These are phyloP conservation scores for Musa balbisiana DNA, from an alignment of 202 grass and related monocot genomes.

Conservation along the genomic window DNA sequence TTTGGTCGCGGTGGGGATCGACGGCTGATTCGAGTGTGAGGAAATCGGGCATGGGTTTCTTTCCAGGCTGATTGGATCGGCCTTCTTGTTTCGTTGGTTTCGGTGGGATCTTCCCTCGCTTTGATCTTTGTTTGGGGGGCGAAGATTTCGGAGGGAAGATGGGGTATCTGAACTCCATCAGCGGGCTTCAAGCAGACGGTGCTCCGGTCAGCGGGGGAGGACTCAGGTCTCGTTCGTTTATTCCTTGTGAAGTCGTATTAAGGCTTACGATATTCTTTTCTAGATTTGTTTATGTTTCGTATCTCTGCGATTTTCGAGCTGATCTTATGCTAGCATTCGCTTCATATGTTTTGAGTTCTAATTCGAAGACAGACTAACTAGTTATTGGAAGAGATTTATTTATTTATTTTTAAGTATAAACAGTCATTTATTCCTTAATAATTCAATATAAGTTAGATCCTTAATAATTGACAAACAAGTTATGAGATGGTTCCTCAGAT, in stretches of 20 bases:
- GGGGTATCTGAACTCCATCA: constrained; percentile 37
- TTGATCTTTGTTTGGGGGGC: neutral
- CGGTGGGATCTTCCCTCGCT: neutral
- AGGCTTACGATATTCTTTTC: neutral
- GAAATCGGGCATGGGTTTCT: neutral
- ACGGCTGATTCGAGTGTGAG: neutral
- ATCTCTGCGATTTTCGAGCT: neutral
- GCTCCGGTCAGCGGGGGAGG: constrained; percentile 45
- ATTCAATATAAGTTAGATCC: no score
- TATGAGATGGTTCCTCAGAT: neutral
- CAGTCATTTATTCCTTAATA: no score
- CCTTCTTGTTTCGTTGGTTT: neutral
- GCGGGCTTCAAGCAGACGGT: constrained; percentile 23
- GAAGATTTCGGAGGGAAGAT: neutral
- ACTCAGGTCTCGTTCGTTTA: constrained; percentile 41
- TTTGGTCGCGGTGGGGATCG: neutral
- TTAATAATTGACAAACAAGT: neutral
- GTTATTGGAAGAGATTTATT: no score
- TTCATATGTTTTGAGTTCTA: neutral
- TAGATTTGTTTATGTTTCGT: neutral
- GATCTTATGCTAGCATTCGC: neutral
- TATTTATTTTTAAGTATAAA: no score
- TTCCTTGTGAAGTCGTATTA: neutral
- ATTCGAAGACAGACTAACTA: neutral
- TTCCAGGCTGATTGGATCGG: neutral